These are phyloP conservation scores for Lipomyces chichibuensis DNA, from an alignment of 805 yeast species.

Conservation along the genomic window DNA sequence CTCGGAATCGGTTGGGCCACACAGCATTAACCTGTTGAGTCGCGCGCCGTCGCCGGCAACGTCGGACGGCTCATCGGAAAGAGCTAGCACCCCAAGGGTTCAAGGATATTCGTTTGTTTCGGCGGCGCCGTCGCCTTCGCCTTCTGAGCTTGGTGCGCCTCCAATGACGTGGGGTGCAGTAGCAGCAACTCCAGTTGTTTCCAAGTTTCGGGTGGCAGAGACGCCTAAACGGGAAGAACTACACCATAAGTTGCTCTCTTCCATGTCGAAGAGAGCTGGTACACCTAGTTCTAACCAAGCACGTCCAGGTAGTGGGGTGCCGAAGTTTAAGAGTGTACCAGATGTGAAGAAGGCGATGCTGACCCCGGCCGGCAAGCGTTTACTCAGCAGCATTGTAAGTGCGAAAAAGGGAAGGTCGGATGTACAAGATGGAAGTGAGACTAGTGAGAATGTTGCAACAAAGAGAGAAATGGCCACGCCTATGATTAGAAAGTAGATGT, in stretches of 20 bases:
- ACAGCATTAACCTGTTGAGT: background rate
- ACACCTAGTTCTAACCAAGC: background rate
- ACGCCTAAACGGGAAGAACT: slow-evolving; percentile 31
- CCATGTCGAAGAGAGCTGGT: slow-evolving; percentile 5
- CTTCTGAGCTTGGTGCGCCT: slow-evolving; percentile 24
- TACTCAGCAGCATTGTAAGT: slow-evolving; percentile 21
- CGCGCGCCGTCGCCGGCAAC: background rate
- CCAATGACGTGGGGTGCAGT: slow-evolving; percentile 24
- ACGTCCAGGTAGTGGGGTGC: slow-evolving; percentile 11
- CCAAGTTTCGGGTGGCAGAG: slow-evolving; percentile 23
- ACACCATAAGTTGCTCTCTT: slow-evolving; percentile 20
- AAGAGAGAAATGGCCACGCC: slow-evolving; percentile 12
- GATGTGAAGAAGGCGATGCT: slow-evolving; percentile 12
- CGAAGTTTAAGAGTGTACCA: slow-evolving; percentile 19
- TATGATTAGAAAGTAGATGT: background rate
- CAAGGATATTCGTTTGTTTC: slow-evolving; percentile 28
- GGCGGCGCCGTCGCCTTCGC: slow-evolving; percentile 26
- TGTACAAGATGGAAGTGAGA: background rate
- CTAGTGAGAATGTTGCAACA: background rate
- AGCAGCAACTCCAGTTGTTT: slow-evolving; percentile 9
- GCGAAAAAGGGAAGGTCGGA: background rate
- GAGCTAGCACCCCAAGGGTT: slow-evolving; percentile 19
- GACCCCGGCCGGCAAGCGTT: slow-evolving; percentile 29
- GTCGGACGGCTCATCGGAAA: background rate
- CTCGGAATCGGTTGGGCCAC: background rate